Base-by-base conservation (phyloP, 768 basidiomycete genomes). In the Trametes cingulata region DNA sequence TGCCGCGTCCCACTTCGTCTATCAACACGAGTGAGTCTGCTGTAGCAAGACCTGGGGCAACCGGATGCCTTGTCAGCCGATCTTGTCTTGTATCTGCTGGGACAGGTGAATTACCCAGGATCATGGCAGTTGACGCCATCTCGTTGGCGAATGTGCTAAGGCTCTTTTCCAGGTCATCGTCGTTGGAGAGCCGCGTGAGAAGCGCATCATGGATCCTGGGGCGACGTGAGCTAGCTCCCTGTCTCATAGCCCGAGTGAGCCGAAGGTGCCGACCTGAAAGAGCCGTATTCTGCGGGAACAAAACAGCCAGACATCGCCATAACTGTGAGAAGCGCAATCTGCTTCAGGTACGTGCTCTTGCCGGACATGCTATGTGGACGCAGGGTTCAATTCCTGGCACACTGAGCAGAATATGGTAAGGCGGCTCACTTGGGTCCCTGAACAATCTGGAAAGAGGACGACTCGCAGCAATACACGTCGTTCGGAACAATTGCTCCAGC, bases 61-160 rank as follows among this genome's bases (percentile, higher is more conserved):
- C n/a, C 29, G 29, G 29, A 33, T 33, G 5, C 61, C 33, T 22
- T 54, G 47, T 29, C 22, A 36, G 24, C 4, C 19, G 40, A 7
- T 14, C 19, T 27, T 29, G 7, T 14, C 24, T 1, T 12, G 17
- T 2, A n/a, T n/a, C n/a, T n/a, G n/a, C 12, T 3, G 36, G 24
- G 13, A n/a, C 8, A 3, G 10, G 22, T 12, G n/a, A 22, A 6
- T 72, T 53, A 86, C 93, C 90, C 46, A 96, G 76, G 54, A 98
- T 94, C 91, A 95, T 94, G 0, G 93, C 90, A 24, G 87, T 87
- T 2, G 91, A 86, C 1, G 89, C 85, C 93, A 99, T 98, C 74
- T 99, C 96, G 63, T 85, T 88, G 1, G 94, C 93, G 74, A 99
- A 99, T 0, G 97, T 98, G 65, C 95, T 97, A 24, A 98, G 72